phyloP scores from a whole-genome alignment of 83 land plant species.

The Isoetes engelmannii region DNA sequence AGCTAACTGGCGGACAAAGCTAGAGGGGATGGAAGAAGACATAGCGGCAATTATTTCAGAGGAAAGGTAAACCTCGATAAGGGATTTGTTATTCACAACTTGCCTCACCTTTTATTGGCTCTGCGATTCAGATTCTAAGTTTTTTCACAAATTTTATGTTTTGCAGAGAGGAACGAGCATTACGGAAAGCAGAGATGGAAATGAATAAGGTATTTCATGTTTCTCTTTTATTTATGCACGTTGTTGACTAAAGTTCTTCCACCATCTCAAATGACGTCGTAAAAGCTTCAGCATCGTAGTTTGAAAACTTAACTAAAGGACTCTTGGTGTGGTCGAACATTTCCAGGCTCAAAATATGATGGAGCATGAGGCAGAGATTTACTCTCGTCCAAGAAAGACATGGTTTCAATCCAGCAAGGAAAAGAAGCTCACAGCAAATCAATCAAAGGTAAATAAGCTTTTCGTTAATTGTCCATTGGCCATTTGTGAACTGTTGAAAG shows the following conservation, averaged over 20 bases:
- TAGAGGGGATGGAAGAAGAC: conserved; percentile 84
- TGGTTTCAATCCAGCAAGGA: conserved; percentile 84
- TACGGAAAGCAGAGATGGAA: conserved; percentile 99
- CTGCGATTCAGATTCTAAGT: background rate
- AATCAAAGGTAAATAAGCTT: conserved; percentile 49
- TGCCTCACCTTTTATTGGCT: background rate
- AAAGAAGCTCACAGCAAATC: conserved; percentile 54
- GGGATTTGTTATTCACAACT: background rate
- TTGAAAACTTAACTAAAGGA: background rate
- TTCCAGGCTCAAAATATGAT: conserved; percentile 94
- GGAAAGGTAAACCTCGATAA: conserved; percentile 65
- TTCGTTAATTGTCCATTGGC: conserved; percentile 6
- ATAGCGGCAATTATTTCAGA: conserved; percentile 57
- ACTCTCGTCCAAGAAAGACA: conserved; percentile 80
- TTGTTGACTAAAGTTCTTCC: background rate
- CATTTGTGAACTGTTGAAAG: background rate
- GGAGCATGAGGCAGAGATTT: conserved; percentile 76
- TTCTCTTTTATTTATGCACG: background rate
- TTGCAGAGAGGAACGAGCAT: conserved; percentile 70
- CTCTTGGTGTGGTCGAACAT: background rate
- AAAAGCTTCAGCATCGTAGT: too few species aligned
- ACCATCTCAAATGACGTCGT: too few species aligned
- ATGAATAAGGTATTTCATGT: conserved; percentile 57
- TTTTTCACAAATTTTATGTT: background rate
- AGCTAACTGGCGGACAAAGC: conserved; percentile 59